Conservation (phyloP, 2,329 filamentous ascomycete genomes). For the Raffaelea albimanens region DNA sequence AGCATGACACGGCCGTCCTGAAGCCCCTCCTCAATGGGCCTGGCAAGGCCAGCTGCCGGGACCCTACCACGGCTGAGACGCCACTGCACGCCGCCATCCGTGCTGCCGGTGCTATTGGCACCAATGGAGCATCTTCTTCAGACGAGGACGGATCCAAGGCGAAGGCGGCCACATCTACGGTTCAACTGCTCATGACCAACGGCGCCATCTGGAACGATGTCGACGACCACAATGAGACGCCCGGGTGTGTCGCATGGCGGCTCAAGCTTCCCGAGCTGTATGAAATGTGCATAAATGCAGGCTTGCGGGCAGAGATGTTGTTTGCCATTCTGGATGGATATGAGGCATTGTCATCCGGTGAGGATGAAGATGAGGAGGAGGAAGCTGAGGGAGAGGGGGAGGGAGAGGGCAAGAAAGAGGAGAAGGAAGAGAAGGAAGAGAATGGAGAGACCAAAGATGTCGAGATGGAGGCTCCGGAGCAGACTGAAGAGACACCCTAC, state of each 20-base stretch:
- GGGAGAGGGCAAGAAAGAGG: conserved; percentile 18
- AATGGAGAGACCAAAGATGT: conserved; percentile 10
- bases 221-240: conserved; percentile 77
- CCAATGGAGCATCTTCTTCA: no score
- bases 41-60: conserved; percentile 64
- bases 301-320: conserved; percentile 81
- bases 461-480: conserved; percentile 15
- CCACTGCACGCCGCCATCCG: conserved; percentile 86
- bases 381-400: conserved; percentile 26
- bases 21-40: conserved; percentile 58
- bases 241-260: conserved; percentile 71
- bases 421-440: conserved; percentile 19
- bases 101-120: conserved; percentile 30
- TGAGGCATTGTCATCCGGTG: conserved; percentile 54
- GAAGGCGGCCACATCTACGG: conserved; percentile 52
- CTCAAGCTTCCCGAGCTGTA: conserved; percentile 66
- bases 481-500: conserved; percentile 47
- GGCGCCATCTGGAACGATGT: conserved; percentile 98
- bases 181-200: conserved; percentile 70
- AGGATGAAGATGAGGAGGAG: conserved; percentile 37
- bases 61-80: conserved; percentile 75
- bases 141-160: background rate
- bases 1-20: conserved; percentile 54
- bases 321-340: conserved; percentile 77
- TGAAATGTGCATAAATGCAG: conserved; percentile 75